Evolutionary conservation across 2,329 filamentous ascomycete genomes (phyloP).

Genomic region (Ceratocystis alfenasii): DNA sequence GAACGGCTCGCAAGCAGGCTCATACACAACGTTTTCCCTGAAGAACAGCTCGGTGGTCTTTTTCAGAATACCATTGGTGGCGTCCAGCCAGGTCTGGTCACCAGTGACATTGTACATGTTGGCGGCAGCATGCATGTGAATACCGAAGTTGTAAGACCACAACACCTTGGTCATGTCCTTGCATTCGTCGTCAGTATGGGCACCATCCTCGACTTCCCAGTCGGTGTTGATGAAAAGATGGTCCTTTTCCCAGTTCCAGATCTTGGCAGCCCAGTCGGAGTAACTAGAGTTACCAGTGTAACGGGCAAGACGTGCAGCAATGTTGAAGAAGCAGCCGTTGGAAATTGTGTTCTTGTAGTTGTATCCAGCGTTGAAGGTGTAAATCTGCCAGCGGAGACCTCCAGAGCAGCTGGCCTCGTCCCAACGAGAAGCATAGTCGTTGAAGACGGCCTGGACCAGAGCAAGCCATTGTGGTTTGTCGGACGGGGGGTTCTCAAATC

Average conservation of each 20-base stretch:
- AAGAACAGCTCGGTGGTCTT: slow-evolving; percentile 44
- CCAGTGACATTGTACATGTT: slow-evolving; percentile 51
- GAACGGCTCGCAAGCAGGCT: slow-evolving; percentile 53
- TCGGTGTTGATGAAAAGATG: slow-evolving; percentile 45
- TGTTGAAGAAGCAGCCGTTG: slow-evolving; percentile 58
- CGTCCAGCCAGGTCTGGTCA: slow-evolving; percentile 42
- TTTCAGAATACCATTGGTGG: slow-evolving; percentile 46
- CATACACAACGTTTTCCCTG: slow-evolving; percentile 43
- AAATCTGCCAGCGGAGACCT: slow-evolving; percentile 78
- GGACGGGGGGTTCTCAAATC: slow-evolving; percentile 54
- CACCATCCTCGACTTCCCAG: slow-evolving; percentile 44
- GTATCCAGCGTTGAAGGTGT: slow-evolving; percentile 60
- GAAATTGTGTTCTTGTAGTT: slow-evolving; percentile 58
- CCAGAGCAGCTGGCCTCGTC: slow-evolving; percentile 53
- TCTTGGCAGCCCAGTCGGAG: slow-evolving; percentile 57
- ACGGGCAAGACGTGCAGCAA: slow-evolving; percentile 57
- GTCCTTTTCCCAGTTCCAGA: slow-evolving; percentile 53
- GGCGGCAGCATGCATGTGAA: slow-evolving; percentile 51
- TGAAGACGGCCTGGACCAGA: slow-evolving; percentile 67
- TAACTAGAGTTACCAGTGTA: slow-evolving; percentile 75
- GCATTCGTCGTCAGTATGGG: slow-evolving; percentile 31
- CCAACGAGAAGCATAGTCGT: slow-evolving; percentile 62
- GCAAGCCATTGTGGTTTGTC: slow-evolving; percentile 63
- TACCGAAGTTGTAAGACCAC: slow-evolving; percentile 59
- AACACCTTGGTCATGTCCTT: slow-evolving; percentile 41